Evolutionary conservation across 495 filamentous ascomycete species (phyloP), one percentile per base, ranked within the genome.

Genomic region (Xylaria intraflava): DNA sequence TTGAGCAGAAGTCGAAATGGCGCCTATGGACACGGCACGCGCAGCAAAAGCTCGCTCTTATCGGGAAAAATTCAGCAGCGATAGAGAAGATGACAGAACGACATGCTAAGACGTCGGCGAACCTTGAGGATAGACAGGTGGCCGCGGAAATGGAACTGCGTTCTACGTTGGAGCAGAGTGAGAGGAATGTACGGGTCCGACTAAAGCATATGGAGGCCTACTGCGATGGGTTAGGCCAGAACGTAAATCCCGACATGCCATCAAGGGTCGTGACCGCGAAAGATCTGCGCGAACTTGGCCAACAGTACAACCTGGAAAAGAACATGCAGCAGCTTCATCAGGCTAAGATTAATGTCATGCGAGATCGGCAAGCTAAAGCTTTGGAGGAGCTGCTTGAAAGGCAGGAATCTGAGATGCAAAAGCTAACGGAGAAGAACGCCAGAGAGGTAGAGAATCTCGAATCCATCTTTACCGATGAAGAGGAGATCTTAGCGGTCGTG

Each of bases 191-290:
- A 4, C 69, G 76, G n/a, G 82, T 86, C 16, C 82, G 84, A 36
- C 78, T 90, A 30, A 82, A 82, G 60, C 79, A 90, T 53, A 89
- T 90, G 87, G 86, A 89, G 64, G 84, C 83, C 2, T 90, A 88
- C 61, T 86, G 86, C 65, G 76, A 78, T 53, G 83, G 79, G 44
- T 70, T 77, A 2, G 71, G 67, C 5, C 53, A 54, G n/a, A 69
- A 64, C 51, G 68, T 71, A 5, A 55, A 64, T 6, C 24, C 51
- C 11, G 38, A 62, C 6, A 65, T 71, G 59, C 67, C 73, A 6
- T 58, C 51, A 1, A 68, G 83, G 10, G 53, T 69, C 0, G 79
- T 87, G 16, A 86, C 83, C 12, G 74, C 80, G 52, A 69, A 73
- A 46, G 75, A 85, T 52, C 64, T 74, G 35, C 69, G 77, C 36